These are phyloP conservation scores for Dactylellina drechsleri DNA, from an alignment of 2,329 filamentous ascomycete species.

Conservation along the genomic window DNA sequence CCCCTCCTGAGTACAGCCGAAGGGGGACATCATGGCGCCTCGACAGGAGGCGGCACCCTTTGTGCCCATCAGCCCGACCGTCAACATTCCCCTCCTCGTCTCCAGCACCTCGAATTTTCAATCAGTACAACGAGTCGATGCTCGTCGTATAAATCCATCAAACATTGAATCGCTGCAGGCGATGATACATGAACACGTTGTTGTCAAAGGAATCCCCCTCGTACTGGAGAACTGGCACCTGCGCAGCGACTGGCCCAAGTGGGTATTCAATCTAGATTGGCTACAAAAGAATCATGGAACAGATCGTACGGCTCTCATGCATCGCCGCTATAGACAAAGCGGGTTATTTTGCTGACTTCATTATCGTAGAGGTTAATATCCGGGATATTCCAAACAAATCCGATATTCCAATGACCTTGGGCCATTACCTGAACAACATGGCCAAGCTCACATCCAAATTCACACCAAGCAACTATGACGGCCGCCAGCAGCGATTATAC, in stretches of 20 bases:
- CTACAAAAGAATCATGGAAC: slow-evolving; percentile 79
- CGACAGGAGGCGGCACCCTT: slow-evolving; percentile 65
- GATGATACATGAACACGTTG: slow-evolving; percentile 82
- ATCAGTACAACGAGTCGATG: slow-evolving; percentile 82
- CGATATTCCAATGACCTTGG: slow-evolving; percentile 84
- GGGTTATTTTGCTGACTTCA: slow-evolving; percentile 11
- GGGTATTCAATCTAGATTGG: slow-evolving; percentile 84
- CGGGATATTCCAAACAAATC: slow-evolving; percentile 78
- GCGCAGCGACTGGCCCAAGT: slow-evolving; percentile 71
- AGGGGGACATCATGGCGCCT: slow-evolving; percentile 32
- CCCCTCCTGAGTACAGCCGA: slow-evolving; percentile 12
- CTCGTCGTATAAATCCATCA: slow-evolving; percentile 78
- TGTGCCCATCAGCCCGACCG: slow-evolving; percentile 85
- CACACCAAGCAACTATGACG: slow-evolving; percentile 76
- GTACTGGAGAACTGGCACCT: slow-evolving; percentile 90
- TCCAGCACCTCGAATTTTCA: slow-evolving; percentile 84
- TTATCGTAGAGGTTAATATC: slow-evolving; percentile 76
- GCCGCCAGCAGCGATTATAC: slow-evolving; percentile 85
- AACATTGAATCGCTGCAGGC: slow-evolving; percentile 84
- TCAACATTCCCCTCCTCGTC: slow-evolving; percentile 80
- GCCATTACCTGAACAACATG: slow-evolving; percentile 91
- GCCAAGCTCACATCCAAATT: slow-evolving; percentile 84
- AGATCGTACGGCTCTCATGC: slow-evolving; percentile 70
- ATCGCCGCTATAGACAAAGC: slow-evolving; percentile 56
- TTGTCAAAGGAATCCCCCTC: slow-evolving; percentile 84